phyloP scores from a whole-genome alignment of 2,329 filamentous ascomycete species.

The Fusarium secorum region DNA sequence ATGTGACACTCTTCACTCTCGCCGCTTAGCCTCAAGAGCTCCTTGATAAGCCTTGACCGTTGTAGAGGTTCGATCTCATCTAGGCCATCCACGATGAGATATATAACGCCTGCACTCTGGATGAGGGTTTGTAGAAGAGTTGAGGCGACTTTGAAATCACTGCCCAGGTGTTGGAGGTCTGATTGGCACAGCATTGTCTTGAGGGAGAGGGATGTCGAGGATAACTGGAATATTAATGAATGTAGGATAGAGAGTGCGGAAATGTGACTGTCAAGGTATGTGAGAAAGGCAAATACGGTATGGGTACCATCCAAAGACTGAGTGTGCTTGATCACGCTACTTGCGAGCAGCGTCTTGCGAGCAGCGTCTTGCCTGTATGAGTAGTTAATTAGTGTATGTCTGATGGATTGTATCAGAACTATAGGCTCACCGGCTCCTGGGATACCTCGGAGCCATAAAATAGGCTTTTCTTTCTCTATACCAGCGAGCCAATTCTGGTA shows the following conservation, averaged over 20 bases:
- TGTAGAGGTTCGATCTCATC: fast-evolving
- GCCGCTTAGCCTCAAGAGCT: fast-evolving
- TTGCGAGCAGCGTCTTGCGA: too few relatives aligned
- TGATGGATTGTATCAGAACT: fast-evolving
- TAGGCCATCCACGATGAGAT: fast-evolving
- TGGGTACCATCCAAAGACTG: neutral
- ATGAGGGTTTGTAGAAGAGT: neutral
- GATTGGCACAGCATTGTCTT: neutral
- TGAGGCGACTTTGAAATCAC: fast-evolving
- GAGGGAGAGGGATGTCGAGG: neutral
- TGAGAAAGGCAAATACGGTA: neutral
- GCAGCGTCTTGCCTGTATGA: neutral
- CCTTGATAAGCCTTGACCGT: neutral
- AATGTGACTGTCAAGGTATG: neutral
- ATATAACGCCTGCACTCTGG: neutral
- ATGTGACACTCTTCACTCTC: neutral
- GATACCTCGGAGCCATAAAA: neutral
- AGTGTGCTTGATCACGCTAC: neutral
- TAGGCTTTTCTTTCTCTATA: neutral
- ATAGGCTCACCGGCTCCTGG: neutral
- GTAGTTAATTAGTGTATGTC: fast-evolving
- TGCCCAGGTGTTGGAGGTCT: neutral
- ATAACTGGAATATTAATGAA: neutral
- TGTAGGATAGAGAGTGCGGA: neutral
- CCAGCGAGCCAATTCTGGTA: neutral